Base-by-base conservation (phyloP, 495 filamentous ascomycete species). In the Polyplosphaeria fusca region DNA sequence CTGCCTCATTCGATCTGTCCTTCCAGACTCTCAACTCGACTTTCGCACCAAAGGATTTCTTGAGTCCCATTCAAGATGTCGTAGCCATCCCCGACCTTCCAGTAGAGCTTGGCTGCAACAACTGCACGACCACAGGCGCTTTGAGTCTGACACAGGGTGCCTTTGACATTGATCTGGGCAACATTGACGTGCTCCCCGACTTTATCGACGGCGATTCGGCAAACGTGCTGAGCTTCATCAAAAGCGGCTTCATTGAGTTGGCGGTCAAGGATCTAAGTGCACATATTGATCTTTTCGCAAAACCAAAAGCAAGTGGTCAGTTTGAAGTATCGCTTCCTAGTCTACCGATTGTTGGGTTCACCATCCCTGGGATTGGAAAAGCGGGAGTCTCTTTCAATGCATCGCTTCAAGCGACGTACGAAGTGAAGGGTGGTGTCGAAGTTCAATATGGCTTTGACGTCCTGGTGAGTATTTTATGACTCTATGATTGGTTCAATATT, bases 381-480 rank as follows among this genome's bases (percentile, higher is more conserved):
- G 61, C 61, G n/a, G 61, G 57, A 19, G 50, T 55, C 3, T 9
- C 30, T 28, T 60, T 65, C 43, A 38, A 51, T 4, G 37, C 50
- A 2, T 12, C 39, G 5, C 27, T 64, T 14, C 3, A n/a, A 16
- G 42, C 45, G 5, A 18, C 14, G 13, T 64, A 53, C 26, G 27
- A 55, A 1, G 35, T 60, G 18, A 22, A n/a, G 4, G 40, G 47
- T 20, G 30, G 40, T 24, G 35, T 65, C 26, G 57, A 60, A 35
- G 24, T 60, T 18, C 50, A 25, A 20, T 61, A 65, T 26, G 61
- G 61, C 18, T 60, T 65, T 23, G 55, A 65, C n/a, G 11, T 65
- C n/a, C 24, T 22, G 7, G 61, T 58, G 24, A 26, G 52, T 60
- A 5, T 22, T 12, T 1, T 28, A 19, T 3, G 9, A 30, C 16